Conservation (phyloP, 1,284 basidiomycete species). For the Prillingera fragicola region DNA sequence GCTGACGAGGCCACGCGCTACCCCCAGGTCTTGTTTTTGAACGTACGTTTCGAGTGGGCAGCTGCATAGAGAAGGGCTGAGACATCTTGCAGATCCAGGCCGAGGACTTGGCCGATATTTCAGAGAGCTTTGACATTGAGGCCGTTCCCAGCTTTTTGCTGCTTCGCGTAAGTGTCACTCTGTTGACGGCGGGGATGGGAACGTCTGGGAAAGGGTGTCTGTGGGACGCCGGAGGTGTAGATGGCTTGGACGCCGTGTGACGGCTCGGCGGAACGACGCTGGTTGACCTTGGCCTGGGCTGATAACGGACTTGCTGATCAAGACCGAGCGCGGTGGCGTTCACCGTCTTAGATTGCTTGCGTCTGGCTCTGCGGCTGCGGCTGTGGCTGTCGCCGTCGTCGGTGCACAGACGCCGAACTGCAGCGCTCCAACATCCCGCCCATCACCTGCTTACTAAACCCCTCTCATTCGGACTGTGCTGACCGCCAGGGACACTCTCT, state of each 20-base stretch:
- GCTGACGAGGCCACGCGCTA: conserved; percentile 66
- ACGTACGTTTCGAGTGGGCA: conserved; percentile 56
- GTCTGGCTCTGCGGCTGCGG: too few species aligned
- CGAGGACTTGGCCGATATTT: conserved; percentile 77
- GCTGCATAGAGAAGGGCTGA: neutral
- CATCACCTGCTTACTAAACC: neutral
- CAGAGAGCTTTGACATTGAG: conserved; percentile 89
- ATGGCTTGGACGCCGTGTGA: too few species aligned
- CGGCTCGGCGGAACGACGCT: too few species aligned
- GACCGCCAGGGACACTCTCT: conserved; percentile 92
- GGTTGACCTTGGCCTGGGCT: too few species aligned
- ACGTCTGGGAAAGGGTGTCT: too few species aligned
- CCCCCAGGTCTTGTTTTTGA: conserved; percentile 64
- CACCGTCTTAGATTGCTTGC: too few species aligned
- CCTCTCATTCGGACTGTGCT: neutral
- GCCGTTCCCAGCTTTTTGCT: conserved; percentile 83
- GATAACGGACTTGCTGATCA: too few species aligned
- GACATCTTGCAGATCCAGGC: conserved; percentile 68
- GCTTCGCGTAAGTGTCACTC: conserved; percentile 60
- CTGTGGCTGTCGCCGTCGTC: too few species aligned
- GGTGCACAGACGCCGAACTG: too few species aligned
- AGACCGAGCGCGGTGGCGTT: too few species aligned
- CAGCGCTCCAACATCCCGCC: neutral
- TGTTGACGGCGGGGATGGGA: too few species aligned
- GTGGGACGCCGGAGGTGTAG: too few species aligned